Conservation (phyloP, 2,329 filamentous ascomycete species). For the Xylariomycetidae sp. region DNA sequence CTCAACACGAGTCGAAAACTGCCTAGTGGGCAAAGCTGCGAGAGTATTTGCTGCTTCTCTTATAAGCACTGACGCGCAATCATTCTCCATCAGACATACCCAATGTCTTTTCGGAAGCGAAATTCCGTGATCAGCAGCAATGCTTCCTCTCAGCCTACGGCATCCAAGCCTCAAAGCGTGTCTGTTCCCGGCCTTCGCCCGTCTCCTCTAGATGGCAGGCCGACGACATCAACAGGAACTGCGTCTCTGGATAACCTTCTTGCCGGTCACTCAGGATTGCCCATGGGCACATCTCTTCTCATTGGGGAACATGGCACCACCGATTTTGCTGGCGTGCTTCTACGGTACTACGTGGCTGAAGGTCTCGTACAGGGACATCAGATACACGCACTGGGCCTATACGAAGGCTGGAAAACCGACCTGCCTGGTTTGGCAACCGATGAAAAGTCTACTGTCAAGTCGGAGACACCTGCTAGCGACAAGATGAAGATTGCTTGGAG, state of each 20-base stretch:
- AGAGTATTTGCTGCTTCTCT: no score
- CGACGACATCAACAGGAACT: conserved; percentile 87
- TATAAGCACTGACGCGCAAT: no score
- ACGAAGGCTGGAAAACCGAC: conserved; percentile 74
- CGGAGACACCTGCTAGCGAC: conserved; percentile 45
- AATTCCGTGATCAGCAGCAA: conserved; percentile 45
- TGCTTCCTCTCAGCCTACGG: conserved; percentile 23
- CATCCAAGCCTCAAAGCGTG: conserved; percentile 30
- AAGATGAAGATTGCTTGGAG: conserved; percentile 99
- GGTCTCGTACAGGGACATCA: conserved; percentile 86
- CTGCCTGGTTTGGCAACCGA: conserved; percentile 63
- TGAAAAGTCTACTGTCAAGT: conserved; percentile 31
- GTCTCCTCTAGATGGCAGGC: conserved; percentile 80
- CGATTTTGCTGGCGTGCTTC: conserved; percentile 78
- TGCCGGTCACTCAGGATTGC: conserved; percentile 78
- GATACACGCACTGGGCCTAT: conserved; percentile 77
- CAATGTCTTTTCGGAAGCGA: conserved; percentile 55
- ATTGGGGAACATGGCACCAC: conserved; percentile 89
- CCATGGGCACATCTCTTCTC: conserved; percentile 73
- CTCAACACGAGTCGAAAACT: no score
- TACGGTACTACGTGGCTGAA: conserved; percentile 88
- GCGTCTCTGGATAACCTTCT: conserved; percentile 78
- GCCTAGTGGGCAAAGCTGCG: no score
- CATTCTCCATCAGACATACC: no score
- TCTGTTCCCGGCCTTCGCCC: conserved; percentile 58